Evolutionary conservation across 164 flowering plant species (phyloP), one percentile per base, ranked within the genome.

Genomic region (Tetrastigma voinierianum): DNA sequence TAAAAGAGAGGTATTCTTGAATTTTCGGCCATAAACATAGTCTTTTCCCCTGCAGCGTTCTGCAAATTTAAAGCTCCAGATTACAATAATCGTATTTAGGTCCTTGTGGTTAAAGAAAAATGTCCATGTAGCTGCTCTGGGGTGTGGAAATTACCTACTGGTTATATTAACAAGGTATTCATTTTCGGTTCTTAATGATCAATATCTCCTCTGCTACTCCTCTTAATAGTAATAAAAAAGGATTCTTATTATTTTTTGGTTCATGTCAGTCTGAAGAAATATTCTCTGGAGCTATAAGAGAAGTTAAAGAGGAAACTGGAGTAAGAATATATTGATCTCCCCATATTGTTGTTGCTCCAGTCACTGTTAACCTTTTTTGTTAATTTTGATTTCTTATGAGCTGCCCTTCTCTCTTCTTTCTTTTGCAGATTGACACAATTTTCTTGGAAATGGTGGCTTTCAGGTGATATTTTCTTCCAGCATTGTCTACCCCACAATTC

Each of bases 281-380:
- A 17, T 88, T 83, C 62, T 57, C 80, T 25, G 93, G 87, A 55
- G 90, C 74, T 20, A 67, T 79, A 47, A 77, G 93, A 79, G 93
- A 86, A 80, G 87, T 86, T 52, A 83, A 82, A 70, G 93, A 88
- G 75, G 90, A 88, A 82, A 88, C 93, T 55, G 90, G 90, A 14
- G 90, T 88, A 86, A 75, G 87, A 16, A 64, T 15, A 70, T 15
- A 18, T 12, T 17, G 54, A 51, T 23, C 15, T 19, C n/a, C 18
- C 47, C 23, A 9, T 52, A 7, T 1, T 46, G 25, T 49, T 40
- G 20, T 18, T 51, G 45, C 25, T 44, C n/a, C n/a, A n/a, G 40
- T 32, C 6, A 32, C 40, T 32, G 6, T 57, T 54, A 10, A 19
- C 57, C 57, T 16, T 17, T 14, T 0, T 46, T 23, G 56, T 6